Evolutionary conservation across 441 rosid genomes (phyloP).

Genomic region (Adansonia rubrostipa): DNA sequence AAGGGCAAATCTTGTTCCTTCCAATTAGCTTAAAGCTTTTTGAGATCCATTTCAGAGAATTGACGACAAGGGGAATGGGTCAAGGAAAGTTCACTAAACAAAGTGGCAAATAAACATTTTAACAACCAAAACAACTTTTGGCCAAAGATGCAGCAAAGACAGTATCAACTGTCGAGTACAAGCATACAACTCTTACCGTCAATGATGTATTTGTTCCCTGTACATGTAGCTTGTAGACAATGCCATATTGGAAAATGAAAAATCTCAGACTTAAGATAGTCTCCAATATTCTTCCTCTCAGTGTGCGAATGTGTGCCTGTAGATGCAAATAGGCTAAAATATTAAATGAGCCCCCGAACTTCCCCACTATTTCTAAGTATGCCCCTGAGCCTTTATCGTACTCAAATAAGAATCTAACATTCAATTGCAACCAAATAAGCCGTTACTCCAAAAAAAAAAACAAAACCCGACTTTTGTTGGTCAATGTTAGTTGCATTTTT

Average conservation of each 20-base stretch:
- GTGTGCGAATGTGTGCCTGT: constrained; percentile 89
- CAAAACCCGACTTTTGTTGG: not conserved
- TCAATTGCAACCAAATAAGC: not conserved
- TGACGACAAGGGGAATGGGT: not conserved
- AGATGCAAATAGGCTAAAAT: constrained; percentile 20
- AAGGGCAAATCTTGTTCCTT: not conserved
- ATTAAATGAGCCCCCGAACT: not conserved
- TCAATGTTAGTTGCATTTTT: not conserved
- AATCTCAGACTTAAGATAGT: constrained; percentile 84
- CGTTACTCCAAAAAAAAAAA: not conserved
- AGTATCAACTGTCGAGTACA: constrained; percentile 20
- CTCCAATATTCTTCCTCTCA: constrained; percentile 89
- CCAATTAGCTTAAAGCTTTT: not conserved
- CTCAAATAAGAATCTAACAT: not conserved
- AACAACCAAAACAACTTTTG: constrained; percentile 14
- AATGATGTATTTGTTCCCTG: constrained; percentile 69
- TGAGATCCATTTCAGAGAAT: constrained; percentile 9
- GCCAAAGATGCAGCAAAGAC: not conserved
- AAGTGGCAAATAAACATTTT: constrained; percentile 18
- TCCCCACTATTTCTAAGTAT: not conserved
- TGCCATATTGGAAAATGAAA: constrained; percentile 93
- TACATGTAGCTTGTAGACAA: constrained; percentile 82
- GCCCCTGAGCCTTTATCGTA: not conserved
- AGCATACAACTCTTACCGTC: constrained; percentile 51
- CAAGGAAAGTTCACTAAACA: not conserved